These are phyloP conservation scores for Mycosphaerella sp. DNA, from an alignment of 2,329 filamentous ascomycete species.

Conservation along the genomic window DNA sequence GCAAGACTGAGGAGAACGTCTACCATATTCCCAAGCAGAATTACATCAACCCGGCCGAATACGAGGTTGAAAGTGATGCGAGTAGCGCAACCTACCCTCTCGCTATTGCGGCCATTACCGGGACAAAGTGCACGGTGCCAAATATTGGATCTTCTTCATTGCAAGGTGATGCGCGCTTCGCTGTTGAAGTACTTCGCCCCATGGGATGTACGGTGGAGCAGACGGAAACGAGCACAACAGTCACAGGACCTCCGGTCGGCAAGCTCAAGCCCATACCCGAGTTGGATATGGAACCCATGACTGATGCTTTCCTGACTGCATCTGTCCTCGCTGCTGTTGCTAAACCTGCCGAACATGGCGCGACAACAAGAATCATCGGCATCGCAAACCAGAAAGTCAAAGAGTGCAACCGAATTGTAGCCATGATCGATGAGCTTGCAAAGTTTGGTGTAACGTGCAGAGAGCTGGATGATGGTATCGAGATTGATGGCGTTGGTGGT, in stretches of 20 bases:
- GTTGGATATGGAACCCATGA: slow-evolving; percentile 99
- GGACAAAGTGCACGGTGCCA: slow-evolving; percentile 89
- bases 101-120: slow-evolving; percentile 89
- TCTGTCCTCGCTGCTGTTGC: slow-evolving; percentile 89
- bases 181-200: slow-evolving; percentile 76
- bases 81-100: slow-evolving; percentile 96
- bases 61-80: slow-evolving; percentile 92
- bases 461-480: slow-evolving; percentile 92
- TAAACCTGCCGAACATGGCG: slow-evolving; percentile 55
- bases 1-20: slow-evolving; percentile 73
- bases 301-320: slow-evolving; percentile 92
- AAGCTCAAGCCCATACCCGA: slow-evolving; percentile 67
- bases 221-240: slow-evolving; percentile 78
- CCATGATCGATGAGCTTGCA: slow-evolving; percentile 89
- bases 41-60: slow-evolving; percentile 79
- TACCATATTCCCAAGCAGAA: slow-evolving; percentile 84
- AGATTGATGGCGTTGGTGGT: slow-evolving; percentile 56
- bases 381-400: slow-evolving; percentile 98
- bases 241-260: slow-evolving; percentile 76
- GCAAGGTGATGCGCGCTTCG: slow-evolving; percentile 92
- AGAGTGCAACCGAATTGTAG: slow-evolving; percentile 92
- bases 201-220: slow-evolving; percentile 94
- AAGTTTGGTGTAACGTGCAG: slow-evolving; percentile 86
- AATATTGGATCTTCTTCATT: slow-evolving; percentile 91
- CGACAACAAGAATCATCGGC: slow-evolving; percentile 76